These are phyloP conservation scores for Boletus rubropictus DNA, from an alignment of 768 basidiomycete genomes.

Conservation along the genomic window DNA sequence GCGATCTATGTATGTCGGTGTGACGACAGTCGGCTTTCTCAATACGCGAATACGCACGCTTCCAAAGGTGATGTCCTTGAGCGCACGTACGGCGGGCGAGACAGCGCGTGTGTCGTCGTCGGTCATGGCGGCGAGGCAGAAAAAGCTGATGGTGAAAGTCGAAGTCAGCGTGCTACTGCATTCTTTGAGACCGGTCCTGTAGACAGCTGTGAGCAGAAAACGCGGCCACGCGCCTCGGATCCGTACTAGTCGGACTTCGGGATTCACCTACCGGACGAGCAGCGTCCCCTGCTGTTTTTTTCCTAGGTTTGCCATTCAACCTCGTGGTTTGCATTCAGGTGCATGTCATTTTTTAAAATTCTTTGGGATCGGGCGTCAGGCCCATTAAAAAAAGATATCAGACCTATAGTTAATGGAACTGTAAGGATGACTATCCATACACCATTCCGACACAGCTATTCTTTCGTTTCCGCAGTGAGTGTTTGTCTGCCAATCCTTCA, in stretches of 20 bases:
- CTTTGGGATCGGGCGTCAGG: too few species aligned
- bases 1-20: constrained; percentile 47
- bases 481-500: too few species aligned
- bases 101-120: constrained; percentile 15
- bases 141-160: background rate
- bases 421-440: too few species aligned
- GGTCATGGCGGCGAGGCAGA: constrained; percentile 12
- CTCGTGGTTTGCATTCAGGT: too few species aligned
- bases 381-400: too few species aligned
- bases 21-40: background rate
- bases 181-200: constrained; percentile 26
- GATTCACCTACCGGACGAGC: too few species aligned
- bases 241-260: constrained; percentile 10
- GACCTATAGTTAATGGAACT: too few species aligned
- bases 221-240: constrained; percentile 7
- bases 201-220: constrained; percentile 17
- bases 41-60: constrained; percentile 39
- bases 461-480: too few species aligned
- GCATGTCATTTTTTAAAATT: too few species aligned
- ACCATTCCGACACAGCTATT: too few species aligned
- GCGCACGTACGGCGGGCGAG: constrained; percentile 19
- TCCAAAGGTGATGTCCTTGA: constrained; percentile 52
- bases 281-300: too few species aligned
- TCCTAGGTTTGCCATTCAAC: too few species aligned
- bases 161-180: constrained; percentile 18